Conservation (phyloP, 2,329 filamentous ascomycete species). For the Pestalotiopsis fici region DNA sequence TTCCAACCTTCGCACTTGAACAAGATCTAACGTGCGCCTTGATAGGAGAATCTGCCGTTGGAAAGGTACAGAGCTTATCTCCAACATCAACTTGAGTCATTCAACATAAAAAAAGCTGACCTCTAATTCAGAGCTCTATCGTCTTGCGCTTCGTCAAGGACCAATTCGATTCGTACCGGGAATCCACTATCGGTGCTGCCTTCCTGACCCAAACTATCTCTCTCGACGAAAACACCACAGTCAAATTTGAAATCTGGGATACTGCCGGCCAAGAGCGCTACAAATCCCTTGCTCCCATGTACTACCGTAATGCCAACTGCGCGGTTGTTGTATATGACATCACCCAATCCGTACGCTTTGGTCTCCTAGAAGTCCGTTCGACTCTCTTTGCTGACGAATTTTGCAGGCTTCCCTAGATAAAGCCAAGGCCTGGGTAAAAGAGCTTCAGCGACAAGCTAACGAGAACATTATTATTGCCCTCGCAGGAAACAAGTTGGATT, state of each 20-base stretch:
- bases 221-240: constrained; percentile 95
- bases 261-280: constrained; percentile 98
- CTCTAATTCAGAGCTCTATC: constrained; percentile 76
- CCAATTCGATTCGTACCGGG: constrained; percentile 97
- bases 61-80: constrained; percentile 72
- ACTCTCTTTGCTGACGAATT: not conserved
- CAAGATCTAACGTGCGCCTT: constrained; percentile 36
- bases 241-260: constrained; percentile 99
- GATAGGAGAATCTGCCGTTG: constrained; percentile 94
- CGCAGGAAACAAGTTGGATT: constrained; percentile 95
- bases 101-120: not conserved
- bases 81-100: not conserved
- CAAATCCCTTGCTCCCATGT: constrained; percentile 99
- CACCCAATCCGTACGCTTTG: constrained; percentile 83
- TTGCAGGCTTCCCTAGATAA: constrained; percentile 91
- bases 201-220: constrained; percentile 99
- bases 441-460: constrained; percentile 97
- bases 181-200: constrained; percentile 96
- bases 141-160: constrained; percentile 99
- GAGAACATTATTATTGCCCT: constrained; percentile 99
- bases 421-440: constrained; percentile 99
- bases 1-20: not conserved
- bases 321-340: constrained; percentile 99
- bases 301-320: constrained; percentile 99
- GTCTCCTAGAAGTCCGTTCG: not conserved